phyloP scores from a whole-genome alignment of 495 filamentous ascomycete genomes.

The Penicillium flavigenum region DNA sequence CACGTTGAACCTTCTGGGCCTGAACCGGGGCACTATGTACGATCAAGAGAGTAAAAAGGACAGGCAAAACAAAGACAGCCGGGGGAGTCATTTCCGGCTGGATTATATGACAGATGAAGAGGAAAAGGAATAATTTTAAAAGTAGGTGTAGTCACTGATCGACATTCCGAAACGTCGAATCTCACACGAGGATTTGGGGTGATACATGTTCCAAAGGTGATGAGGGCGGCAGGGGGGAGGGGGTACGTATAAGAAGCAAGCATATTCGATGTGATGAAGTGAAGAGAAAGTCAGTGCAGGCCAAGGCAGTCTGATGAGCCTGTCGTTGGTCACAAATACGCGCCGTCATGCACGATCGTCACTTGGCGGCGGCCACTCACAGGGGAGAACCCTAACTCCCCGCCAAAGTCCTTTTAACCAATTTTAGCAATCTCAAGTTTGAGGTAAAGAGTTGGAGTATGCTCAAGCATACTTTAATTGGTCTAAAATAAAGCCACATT shows the following conservation, averaged over 20 bases:
- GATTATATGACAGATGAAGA: constrained; percentile 16
- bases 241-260: constrained; percentile 25
- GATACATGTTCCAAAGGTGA: constrained; percentile 29
- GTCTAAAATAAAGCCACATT: background rate
- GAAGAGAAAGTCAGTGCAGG: constrained; percentile 21
- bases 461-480: background rate
- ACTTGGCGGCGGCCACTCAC: constrained; percentile 28
- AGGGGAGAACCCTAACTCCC: constrained; percentile 2
- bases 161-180: constrained; percentile 26
- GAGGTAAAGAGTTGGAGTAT: background rate
- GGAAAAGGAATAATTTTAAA: constrained; percentile 20
- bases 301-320: constrained; percentile 12
- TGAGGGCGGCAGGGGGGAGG: constrained; percentile 24
- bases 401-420: background rate
- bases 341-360: constrained; percentile 34
- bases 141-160: constrained; percentile 26
- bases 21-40: constrained; percentile 14
- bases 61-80: constrained; percentile 15
- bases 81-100: constrained; percentile 23
- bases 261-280: constrained; percentile 35
- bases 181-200: constrained; percentile 14
- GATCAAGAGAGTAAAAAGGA: constrained; percentile 14
- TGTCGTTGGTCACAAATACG: constrained; percentile 39
- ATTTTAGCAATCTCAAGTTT: background rate
- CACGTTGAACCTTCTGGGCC: constrained; percentile 14